Evolutionary conservation across 768 basidiomycete species (phyloP).

Genomic region (Podaxis sp.): DNA sequence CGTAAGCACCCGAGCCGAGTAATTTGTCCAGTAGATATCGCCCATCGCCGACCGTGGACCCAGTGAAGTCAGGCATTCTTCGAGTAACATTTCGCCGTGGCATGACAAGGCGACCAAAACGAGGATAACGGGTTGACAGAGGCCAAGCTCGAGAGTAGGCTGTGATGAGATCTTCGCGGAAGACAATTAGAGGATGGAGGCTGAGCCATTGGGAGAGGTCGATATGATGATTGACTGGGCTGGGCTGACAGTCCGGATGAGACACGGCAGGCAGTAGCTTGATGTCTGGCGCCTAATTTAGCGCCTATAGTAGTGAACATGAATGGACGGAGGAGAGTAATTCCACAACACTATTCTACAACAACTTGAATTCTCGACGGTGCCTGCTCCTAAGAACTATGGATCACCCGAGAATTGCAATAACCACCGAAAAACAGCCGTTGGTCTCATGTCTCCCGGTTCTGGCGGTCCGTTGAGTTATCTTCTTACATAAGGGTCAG

Average conservation of each 20-base stretch:
- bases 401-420: not conserved
- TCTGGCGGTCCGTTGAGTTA: conserved; percentile 16
- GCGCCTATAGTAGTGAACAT: not conserved
- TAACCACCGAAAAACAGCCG: conserved; percentile 1
- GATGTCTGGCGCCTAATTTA: not conserved
- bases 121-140: conserved; percentile 13
- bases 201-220: not conserved
- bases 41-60: conserved; percentile 51
- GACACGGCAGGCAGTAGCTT: not conserved
- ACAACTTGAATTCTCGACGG: not conserved
- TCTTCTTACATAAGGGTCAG: conserved; percentile 4
- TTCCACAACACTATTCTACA: not conserved
- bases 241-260: conserved; percentile 1
- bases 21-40: conserved; percentile 58
- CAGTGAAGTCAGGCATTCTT: conserved; percentile 49
- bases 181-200: not conserved
- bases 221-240: not conserved
- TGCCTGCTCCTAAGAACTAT: not conserved
- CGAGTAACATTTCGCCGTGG: conserved; percentile 38
- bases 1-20: conserved; percentile 75
- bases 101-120: conserved; percentile 28
- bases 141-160: conserved; percentile 5
- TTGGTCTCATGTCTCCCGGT: conserved; percentile 1
- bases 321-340: not conserved
- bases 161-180: conserved; percentile 7